Percentiles rank a stretch among this genome's conserved stretches.
These are phyloP conservation scores for Sugiyamaella sp. DNA, from an alignment of 1,139 yeast genomes.

Conservation along the genomic window DNA sequence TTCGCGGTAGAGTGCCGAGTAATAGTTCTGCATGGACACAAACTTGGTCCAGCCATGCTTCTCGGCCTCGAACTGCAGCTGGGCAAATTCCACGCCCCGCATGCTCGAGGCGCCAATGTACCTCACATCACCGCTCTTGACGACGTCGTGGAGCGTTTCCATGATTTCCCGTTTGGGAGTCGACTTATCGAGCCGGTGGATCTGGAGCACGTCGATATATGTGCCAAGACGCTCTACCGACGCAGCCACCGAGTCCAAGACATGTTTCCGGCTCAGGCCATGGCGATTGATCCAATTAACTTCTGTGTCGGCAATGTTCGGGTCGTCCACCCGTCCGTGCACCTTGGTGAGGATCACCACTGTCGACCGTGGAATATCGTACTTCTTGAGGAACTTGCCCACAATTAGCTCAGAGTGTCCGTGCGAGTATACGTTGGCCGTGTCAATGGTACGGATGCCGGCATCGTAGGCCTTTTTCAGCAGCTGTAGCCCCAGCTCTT, in stretches of 20 bases:
- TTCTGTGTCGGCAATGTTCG: conserved; percentile 12
- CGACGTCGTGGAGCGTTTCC: conserved; percentile 57
- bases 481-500: conserved; percentile 43
- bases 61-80: conserved; percentile 56
- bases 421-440: conserved; percentile 51
- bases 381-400: conserved; percentile 48
- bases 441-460: conserved; percentile 56
- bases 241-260: conserved; percentile 53
- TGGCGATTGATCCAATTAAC: conserved; percentile 39
- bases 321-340: conserved; percentile 36
- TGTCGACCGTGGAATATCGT: conserved; percentile 45
- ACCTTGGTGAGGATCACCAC: conserved; percentile 40
- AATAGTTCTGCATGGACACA: conserved; percentile 60
- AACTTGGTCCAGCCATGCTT: conserved; percentile 57
- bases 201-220: conserved; percentile 74
- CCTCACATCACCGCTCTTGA: conserved; percentile 52
- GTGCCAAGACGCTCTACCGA: conserved; percentile 62
- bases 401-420: conserved; percentile 47
- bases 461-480: conserved; percentile 51
- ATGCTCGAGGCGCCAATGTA: conserved; percentile 64
- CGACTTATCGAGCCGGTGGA: conserved; percentile 58
- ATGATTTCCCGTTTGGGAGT: conserved; percentile 55
- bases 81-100: conserved; percentile 49
- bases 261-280: conserved; percentile 57
- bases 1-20: conserved; percentile 58